Evolutionary conservation across 345 rosid genomes (phyloP).

Genomic region (Citrus australasica): DNA sequence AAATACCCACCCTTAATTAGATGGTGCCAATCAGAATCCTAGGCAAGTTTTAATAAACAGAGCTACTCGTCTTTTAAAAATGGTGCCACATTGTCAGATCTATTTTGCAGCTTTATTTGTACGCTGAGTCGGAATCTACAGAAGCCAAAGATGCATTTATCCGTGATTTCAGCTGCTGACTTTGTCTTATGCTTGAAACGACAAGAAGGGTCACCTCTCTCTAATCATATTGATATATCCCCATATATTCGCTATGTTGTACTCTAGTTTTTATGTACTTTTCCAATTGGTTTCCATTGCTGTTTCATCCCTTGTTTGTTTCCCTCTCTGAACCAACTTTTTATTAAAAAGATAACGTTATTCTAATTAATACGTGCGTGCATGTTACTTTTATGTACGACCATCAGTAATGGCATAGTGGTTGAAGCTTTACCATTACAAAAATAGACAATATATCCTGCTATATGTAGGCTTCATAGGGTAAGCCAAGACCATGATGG

Average conservation of each 20-base stretch:
- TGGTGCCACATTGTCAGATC: not conserved
- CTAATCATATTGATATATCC: not conserved
- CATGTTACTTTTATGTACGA: not conserved
- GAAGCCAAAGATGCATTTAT: slow-evolving; percentile 9
- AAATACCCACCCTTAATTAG: no score
- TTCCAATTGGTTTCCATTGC: not conserved
- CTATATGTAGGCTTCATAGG: not conserved
- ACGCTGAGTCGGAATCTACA: slow-evolving; percentile 5
- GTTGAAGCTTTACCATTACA: not conserved
- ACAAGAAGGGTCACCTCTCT: not conserved
- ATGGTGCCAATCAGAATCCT: not conserved
- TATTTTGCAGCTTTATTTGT: slow-evolving; percentile 4
- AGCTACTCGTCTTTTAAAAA: not conserved
- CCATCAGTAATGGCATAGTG: not conserved
- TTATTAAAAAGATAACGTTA: not conserved
- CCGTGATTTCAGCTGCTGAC: slow-evolving; percentile 23
- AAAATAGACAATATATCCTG: no score
- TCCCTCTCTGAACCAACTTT: not conserved
- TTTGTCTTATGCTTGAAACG: slow-evolving; percentile 1
- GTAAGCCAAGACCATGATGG: not conserved
- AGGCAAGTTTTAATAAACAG: not conserved
- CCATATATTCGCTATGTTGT: not conserved
- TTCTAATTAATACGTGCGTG: not conserved
- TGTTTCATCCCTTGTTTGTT: not conserved
- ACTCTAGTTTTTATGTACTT: not conserved